phyloP scores from a whole-genome alignment of 2,329 filamentous ascomycete species.

The Graphiopsis chlorocephala region DNA sequence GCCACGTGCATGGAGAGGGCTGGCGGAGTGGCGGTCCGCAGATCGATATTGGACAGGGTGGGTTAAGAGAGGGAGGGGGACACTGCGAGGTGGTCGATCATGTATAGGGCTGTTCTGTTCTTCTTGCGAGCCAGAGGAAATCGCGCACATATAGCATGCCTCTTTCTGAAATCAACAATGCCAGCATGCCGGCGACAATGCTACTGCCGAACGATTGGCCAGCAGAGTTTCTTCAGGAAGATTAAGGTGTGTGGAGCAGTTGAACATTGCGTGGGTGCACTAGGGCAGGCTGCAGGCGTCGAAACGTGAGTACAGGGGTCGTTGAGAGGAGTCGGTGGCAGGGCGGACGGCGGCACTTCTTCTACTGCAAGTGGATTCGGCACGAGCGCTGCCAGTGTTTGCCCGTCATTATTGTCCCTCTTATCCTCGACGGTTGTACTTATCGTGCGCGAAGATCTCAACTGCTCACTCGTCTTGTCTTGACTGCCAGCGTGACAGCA shows the following conservation, averaged over 20 bases:
- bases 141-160: not conserved
- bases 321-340: not conserved
- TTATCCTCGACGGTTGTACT: not conserved
- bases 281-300: not conserved
- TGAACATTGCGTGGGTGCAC: not conserved
- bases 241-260: conserved; percentile 15
- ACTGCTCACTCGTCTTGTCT: not conserved
- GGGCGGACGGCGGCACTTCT: not conserved
- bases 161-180: not conserved
- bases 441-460: not conserved
- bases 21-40: not conserved
- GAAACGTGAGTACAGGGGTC: conserved; percentile 8
- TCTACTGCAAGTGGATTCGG: too few relatives aligned
- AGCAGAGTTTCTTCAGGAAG: conserved; percentile 15
- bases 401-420: not conserved
- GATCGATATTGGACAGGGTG: not conserved
- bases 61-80: not conserved
- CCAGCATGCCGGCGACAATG: not conserved
- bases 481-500: not conserved
- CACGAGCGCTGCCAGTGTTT: not conserved
- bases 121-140: not conserved
- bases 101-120: not conserved
- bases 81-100: not conserved
- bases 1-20: conserved; percentile 8
- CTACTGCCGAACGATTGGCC: conserved; percentile 1